Base-by-base conservation (phyloP, 1,284 basidiomycete species). In the Tilletia caries region DNA sequence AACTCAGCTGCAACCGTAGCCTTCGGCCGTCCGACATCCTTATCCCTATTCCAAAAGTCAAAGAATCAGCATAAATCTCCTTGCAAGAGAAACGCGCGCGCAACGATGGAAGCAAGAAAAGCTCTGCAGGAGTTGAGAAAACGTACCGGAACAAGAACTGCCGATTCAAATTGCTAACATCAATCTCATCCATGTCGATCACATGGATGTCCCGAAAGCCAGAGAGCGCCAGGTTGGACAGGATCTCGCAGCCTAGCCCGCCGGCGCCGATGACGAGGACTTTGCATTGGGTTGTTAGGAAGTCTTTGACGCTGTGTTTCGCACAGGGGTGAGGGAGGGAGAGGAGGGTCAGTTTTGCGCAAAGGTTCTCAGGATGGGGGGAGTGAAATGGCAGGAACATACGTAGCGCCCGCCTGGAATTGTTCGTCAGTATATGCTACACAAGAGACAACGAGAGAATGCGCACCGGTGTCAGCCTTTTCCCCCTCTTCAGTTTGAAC, bases 171-270 rank as follows among this genome's bases (percentile, higher is more conserved):
- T 99, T 99, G 79, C 93, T 96, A 79, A 98, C 92, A 84, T 99
- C 96, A 83, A 98, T 99, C 3, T 95, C 98, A 86, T 99, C 96
- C 95, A 99, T 98, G 86, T 99, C 96, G 82, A 99, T 98, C 76
- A 99, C 94, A 86, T 98, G 93, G 73, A 98, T 96, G 81, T 98
- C 91, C 82, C 91, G 91, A 88, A 98, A 98, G 25, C 96, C 96
- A 67, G 92, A 91, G 6, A 80, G 70, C 1, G 79, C 76, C 29
- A 76, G 66, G 37, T 83, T 83, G 66, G 76, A 72, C n/a, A 83
- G 75, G 64, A 83, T 81, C 67, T 83, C 81, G 71, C 81, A 82
- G 13, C 81, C 81, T 2, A 83, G 75, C 2, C 81, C 81, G 23
- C 81, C 81, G 1, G 76, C 77, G 23, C 78, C 96, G 76, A 99